Base-by-base conservation (phyloP, 371 early-diverging fungal species). In the Mortierella polycephala region DNA sequence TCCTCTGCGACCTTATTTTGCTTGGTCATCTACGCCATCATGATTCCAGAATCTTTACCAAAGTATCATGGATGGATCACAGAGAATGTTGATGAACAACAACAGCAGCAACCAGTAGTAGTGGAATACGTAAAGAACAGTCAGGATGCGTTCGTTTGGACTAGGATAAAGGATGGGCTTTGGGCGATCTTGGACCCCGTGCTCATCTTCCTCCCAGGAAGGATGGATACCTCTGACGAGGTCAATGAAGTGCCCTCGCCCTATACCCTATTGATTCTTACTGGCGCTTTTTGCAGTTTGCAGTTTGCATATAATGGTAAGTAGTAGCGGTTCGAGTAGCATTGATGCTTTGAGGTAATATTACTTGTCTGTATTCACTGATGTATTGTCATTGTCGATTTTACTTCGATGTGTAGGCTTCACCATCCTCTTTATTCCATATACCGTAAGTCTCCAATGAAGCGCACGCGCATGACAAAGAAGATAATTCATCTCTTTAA, bases 181-280 rank as follows among this genome's bases (percentile, higher is more conserved):
- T 1, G 16, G 7, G 40, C 58, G 0, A 39, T 53, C 9, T 16
- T 75, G 54, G 67, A 70, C n/a, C 77, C 77, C n/a, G 5, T 77
- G 42, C 40, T 77, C 46, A 13, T 77, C 50, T 71, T 71, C 37
- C 45, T 77, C 1, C 77, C 77, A 6, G 77, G 77, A 50, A 42
- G 59, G 23, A 63, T 77, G 13, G 76, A 76, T 1, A 10, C 64
- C 2, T 53, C 72, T 0, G 46, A 45, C 7, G 64, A 77, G n/a
- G 65, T 64, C 10, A 68, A 64, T 37, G 37, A 47, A 7, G 5
- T 52, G 18, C 77, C 77, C 2, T 64, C 71, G 2, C 53, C 44
- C 40, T 77, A 71, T 50, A 71, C 65, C 1, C 41, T 77, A n/a
- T 13, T 65, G 12, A 37, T 62, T n/a, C 42, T 77, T 12, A 13